Evolutionary conservation across 2,329 filamentous ascomycete species (phyloP), one percentile per base, ranked within the genome.

Genomic region (Tolypocladium amazonense): DNA sequence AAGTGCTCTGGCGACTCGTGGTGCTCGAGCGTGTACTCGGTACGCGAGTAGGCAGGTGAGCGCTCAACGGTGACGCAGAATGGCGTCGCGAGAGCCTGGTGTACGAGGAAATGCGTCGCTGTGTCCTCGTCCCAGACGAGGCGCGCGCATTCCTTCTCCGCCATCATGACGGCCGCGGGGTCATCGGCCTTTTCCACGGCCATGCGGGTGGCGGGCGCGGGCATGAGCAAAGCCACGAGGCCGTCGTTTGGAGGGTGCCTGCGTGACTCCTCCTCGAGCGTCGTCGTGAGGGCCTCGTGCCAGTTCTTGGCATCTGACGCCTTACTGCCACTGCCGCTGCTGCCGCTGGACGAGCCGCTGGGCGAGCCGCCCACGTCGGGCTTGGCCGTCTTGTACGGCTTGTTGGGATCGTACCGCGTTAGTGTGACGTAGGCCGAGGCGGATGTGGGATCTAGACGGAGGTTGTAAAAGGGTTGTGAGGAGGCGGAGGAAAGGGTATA

Each of bases 121-220:
- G 76, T 80, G 67, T 88, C 85, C 37, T 82, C 81, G 67, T 88
- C 85, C 82, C 87, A 91, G n/a, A 89, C 83, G 2, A 92, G 80
- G 2, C 86, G 80, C 30, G 85, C 88, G 65, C 84, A 86, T 72
- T 91, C 88, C 38, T 82, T 79, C 69, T 88, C 84, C 0, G 88
- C 88, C 39, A 86, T 82, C 60, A 79, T 78, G 4, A 86, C 78
- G 12, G 87, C 80, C 0, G 80, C 76, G 2, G 81, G 77, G 67
- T 88, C 84, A 52, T 81, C 77, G 3, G 86, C 74, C 33, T 81
- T 78, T 60, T 87, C 84, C 1, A 86, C 75, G 1, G 84, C 87
- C 70, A 86, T 80, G 53, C 81, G 83, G 0, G 86, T 82, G 15
- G 86, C 86, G 0, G 85, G 83, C 1, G 77, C 74, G 1, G 89